These are phyloP conservation scores for Claviceps purpurea DNA, from an alignment of 2,329 filamentous ascomycete species.

Conservation along the genomic window DNA sequence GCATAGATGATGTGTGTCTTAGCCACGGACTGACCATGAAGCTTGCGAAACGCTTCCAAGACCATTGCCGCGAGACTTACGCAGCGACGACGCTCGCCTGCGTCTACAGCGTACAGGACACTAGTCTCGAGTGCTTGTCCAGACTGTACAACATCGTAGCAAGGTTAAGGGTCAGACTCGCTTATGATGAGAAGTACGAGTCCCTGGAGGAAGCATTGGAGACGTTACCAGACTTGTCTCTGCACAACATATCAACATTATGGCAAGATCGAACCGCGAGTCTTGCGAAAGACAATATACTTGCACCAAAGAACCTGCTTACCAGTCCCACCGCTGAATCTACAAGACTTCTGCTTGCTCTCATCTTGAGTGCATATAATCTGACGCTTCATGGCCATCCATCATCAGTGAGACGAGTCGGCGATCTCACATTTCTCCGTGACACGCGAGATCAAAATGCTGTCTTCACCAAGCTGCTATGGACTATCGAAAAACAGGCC, in stretches of 20 bases:
- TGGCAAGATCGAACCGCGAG: constrained; percentile 14
- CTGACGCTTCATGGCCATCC: constrained; percentile 36
- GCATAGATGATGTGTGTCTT: constrained; percentile 56
- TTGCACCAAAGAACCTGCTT: constrained; percentile 48
- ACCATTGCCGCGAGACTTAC: constrained; percentile 49
- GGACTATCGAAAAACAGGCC: constrained; percentile 32
- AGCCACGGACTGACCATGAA: constrained; percentile 44
- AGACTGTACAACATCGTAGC: constrained; percentile 47
- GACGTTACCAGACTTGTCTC: constrained; percentile 27
- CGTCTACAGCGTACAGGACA: constrained; percentile 52
- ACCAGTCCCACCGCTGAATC: constrained; percentile 45
- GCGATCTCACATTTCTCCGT: constrained; percentile 50
- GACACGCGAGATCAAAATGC: constrained; percentile 51
- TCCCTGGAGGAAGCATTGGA: constrained; percentile 35
- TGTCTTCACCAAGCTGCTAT: constrained; percentile 46
- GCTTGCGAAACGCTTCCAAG: constrained; percentile 46
- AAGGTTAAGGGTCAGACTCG: constrained; percentile 42
- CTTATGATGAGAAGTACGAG: constrained; percentile 43
- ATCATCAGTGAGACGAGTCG: constrained; percentile 38
- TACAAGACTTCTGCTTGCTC: constrained; percentile 45
- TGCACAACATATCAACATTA: constrained; percentile 11
- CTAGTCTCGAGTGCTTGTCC: constrained; percentile 42
- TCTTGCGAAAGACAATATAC: constrained; percentile 30
- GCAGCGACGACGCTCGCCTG: constrained; percentile 54
- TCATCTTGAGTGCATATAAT: constrained; percentile 48